Conservation (phyloP, 495 filamentous ascomycete genomes). For the Gamarada debralockiae region DNA sequence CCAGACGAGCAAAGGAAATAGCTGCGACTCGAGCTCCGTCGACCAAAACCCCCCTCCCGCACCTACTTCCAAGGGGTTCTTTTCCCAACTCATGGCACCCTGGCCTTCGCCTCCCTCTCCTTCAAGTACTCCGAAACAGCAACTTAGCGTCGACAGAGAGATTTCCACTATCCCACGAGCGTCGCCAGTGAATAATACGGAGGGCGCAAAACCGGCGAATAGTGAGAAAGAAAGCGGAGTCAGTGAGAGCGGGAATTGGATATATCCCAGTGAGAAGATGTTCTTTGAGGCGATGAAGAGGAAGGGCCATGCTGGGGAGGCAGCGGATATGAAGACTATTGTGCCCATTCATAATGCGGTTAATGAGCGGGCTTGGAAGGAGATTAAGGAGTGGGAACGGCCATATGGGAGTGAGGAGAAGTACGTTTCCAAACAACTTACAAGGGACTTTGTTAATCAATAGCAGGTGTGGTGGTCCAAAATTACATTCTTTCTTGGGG, state of each 20-base stretch:
- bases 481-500: conserved; percentile 79
- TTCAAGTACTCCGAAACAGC: not conserved
- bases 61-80: conserved; percentile 1
- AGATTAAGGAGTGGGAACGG: conserved; percentile 82
- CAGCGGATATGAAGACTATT: conserved; percentile 77
- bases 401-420: conserved; percentile 54
- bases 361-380: conserved; percentile 81
- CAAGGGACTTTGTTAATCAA: conserved; percentile 1
- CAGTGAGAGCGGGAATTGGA: conserved; percentile 73
- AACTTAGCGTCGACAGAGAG: conserved; percentile 59
- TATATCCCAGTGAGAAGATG: conserved; percentile 92
- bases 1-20: conserved; percentile 27
- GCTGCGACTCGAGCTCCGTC: conserved; percentile 16
- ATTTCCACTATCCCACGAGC: conserved; percentile 77
- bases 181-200: conserved; percentile 33
- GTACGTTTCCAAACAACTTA: conserved; percentile 9
- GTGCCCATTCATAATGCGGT: conserved; percentile 99
- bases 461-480: conserved; percentile 71
- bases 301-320: conserved; percentile 59
- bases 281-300: conserved; percentile 95
- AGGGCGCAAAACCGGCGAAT: conserved; percentile 55
- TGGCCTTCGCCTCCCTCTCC: not conserved
- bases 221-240: conserved; percentile 71
- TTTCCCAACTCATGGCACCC: conserved; percentile 24
- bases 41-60: conserved; percentile 19